phyloP scores from a whole-genome alignment of 2,329 filamentous ascomycete genomes.

The Sclerotinia minor region DNA sequence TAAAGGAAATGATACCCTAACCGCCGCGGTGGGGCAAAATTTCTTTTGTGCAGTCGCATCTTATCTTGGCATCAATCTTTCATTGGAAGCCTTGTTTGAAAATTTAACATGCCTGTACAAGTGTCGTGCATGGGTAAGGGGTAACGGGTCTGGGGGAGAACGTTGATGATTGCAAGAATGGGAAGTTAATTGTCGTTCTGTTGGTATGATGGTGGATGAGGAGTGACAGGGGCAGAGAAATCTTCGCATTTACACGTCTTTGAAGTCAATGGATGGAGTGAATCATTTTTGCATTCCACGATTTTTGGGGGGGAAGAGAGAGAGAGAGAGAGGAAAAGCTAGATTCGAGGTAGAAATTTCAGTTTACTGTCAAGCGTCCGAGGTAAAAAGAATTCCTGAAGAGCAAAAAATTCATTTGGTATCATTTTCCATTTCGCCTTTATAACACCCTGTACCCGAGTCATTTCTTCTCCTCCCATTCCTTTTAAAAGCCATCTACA shows the following conservation, averaged over 20 bases:
- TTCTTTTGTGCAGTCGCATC: not conserved
- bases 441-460: not conserved
- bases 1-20: not conserved
- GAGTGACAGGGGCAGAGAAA: not conserved
- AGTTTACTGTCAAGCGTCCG: not conserved
- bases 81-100: not conserved
- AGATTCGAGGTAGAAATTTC: not conserved
- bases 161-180: not conserved
- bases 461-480: not conserved
- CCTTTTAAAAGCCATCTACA: not conserved
- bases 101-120: not conserved
- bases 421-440: slow-evolving; percentile 8
- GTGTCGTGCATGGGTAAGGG: not conserved
- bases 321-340: too few species aligned
- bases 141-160: not conserved
- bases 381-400: not conserved
- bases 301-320: too few species aligned
- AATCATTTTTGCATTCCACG: not conserved
- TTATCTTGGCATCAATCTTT: not conserved
- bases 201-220: not conserved
- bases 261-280: not conserved
- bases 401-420: slow-evolving; percentile 7
- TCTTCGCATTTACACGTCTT: not conserved
- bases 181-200: not conserved
- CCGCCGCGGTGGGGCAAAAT: slow-evolving; percentile 12